Evolutionary conservation across 2,329 filamentous ascomycete genomes (phyloP), one percentile per base, ranked within the genome.

Genomic region (Fusarium torreyae): DNA sequence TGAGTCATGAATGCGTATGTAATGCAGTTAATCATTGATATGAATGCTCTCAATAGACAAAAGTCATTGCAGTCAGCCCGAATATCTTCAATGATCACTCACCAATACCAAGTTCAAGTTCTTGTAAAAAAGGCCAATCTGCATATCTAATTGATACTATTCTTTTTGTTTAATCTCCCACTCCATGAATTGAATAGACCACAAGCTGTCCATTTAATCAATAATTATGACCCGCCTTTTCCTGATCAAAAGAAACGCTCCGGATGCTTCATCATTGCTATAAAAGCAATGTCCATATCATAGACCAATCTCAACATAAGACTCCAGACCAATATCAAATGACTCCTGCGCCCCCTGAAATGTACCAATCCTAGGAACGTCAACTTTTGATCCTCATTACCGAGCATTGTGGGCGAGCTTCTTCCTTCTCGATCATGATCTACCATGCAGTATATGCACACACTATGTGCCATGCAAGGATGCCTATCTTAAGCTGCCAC

Each of bases 281-380:
- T 31, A 43, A 20, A 45, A 26, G 8, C n/a, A 61, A 52, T 38
- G 26, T 43, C 34, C 38, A 45, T 42, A 53, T 38, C 38, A 18
- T 55, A 70, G 56, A 48, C 43, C 46, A 70, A 40, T 70, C 62
- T 74, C 54, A 54, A 58, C 34, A 46, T 38, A 36, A 54, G 56
- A 70, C 58, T 62, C 53, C 55, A 31, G 45, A 42, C 38, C n/a
- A 46, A 69, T 58, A 44, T 44, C 42, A 43, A 66, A 63, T 50
- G 56, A 73, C 65, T 58, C 64, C 67, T 58, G 42, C 62, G 55
- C 69, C 58, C 58, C 54, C 49, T 51, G 50, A 57, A 54, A 68
- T 68, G 42, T 54, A 60, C 61, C 53, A 57, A 71, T 46, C 51
- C 58, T 33, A 66, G 59, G 52, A 60, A 60, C 50, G 48, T 52